Evolutionary conservation across 768 basidiomycete species (phyloP).

Genomic region (Mrakia gelida): DNA sequence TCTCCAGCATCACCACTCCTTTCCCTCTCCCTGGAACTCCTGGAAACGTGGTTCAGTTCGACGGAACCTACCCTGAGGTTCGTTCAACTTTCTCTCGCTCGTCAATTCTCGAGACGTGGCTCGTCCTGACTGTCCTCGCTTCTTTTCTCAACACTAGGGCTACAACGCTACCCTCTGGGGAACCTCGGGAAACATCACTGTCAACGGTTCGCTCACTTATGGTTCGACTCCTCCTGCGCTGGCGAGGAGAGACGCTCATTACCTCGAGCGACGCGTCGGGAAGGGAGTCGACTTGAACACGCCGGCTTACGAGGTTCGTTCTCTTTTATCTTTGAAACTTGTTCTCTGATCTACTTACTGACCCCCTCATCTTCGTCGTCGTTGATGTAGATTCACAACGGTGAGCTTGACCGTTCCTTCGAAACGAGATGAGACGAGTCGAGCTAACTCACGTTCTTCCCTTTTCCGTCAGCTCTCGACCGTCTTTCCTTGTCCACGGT

Average conservation of each 20-base stretch:
- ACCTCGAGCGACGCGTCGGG: conserved; percentile 21
- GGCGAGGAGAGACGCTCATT: not conserved
- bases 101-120: too few species aligned
- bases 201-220: conserved; percentile 44
- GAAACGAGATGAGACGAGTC: not conserved
- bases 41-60: conserved; percentile 50
- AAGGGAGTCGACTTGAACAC: conserved; percentile 52
- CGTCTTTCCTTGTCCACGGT: conserved; percentile 56
- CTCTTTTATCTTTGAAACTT: not conserved
- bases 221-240: not conserved
- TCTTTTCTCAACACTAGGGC: conserved; percentile 41
- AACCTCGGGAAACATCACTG: conserved; percentile 68
- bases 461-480: conserved; percentile 40
- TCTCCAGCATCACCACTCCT: conserved; percentile 48
- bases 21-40: conserved; percentile 59
- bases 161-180: conserved; percentile 62
- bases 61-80: conserved; percentile 57
- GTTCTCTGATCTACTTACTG: not conserved
- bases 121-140: not conserved
- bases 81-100: not conserved
- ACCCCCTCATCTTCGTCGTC: conserved; percentile 34
- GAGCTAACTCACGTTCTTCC: conserved; percentile 32
- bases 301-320: conserved; percentile 53
- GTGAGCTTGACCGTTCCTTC: conserved; percentile 47
- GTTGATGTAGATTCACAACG: conserved; percentile 57